These are phyloP conservation scores for Chrysoporthe deuterocubensis DNA, from an alignment of 2,329 filamentous ascomycete species.

Conservation along the genomic window DNA sequence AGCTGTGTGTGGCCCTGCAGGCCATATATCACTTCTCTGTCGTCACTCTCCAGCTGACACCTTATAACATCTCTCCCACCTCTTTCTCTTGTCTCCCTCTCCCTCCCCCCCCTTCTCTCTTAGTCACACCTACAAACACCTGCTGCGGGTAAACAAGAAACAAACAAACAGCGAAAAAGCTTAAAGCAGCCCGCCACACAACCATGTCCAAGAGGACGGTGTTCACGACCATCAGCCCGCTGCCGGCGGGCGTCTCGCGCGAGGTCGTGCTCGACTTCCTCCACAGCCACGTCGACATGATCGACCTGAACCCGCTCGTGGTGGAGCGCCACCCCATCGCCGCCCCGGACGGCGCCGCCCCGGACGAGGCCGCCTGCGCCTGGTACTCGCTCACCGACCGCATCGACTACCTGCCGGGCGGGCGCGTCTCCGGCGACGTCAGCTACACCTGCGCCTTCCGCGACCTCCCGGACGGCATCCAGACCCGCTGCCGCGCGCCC, in stretches of 20 bases:
- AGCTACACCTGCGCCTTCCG: slow-evolving; percentile 82
- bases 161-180: background rate
- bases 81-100: background rate
- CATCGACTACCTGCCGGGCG: slow-evolving; percentile 74
- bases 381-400: slow-evolving; percentile 85
- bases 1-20: too few relatives aligned
- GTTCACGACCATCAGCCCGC: slow-evolving; percentile 79
- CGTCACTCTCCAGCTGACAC: background rate
- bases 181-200: background rate
- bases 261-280: slow-evolving; percentile 75
- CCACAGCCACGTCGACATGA: slow-evolving; percentile 81
- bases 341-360: slow-evolving; percentile 66
- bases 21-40: background rate
- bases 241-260: slow-evolving; percentile 70
- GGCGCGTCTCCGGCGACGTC: slow-evolving; percentile 66
- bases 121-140: too few relatives aligned
- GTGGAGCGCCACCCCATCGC: slow-evolving; percentile 71
- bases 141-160: background rate
- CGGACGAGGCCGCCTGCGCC: slow-evolving; percentile 71
- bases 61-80: background rate
- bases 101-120: background rate
- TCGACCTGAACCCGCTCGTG: slow-evolving; percentile 84
- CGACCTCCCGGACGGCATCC: slow-evolving; percentile 71
- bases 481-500: slow-evolving; percentile 84
- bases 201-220: slow-evolving; percentile 67